Evolutionary conservation across 768 basidiomycete species (phyloP).

Genomic region (Agrocybe praecox): DNA sequence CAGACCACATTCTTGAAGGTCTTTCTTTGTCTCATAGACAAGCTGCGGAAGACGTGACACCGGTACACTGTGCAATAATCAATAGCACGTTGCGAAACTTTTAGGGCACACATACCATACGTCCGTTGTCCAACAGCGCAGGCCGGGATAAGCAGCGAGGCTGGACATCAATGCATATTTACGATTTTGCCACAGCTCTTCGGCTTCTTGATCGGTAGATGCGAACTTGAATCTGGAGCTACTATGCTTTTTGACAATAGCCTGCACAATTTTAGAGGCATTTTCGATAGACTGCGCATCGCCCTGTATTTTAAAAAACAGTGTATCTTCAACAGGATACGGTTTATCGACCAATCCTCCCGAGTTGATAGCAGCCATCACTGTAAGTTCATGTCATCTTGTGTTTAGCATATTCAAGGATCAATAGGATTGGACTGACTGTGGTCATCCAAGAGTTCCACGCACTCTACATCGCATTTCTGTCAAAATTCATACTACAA

Average conservation of each 20-base stretch:
- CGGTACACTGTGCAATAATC: slow-evolving; percentile 50
- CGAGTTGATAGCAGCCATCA: slow-evolving; percentile 78
- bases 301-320: slow-evolving; percentile 94
- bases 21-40: slow-evolving; percentile 78
- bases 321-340: slow-evolving; percentile 73
- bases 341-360: slow-evolving; percentile 61
- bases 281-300: slow-evolving; percentile 58
- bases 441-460: slow-evolving; percentile 82
- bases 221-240: slow-evolving; percentile 75
- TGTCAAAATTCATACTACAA: not conserved
- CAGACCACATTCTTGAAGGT: slow-evolving; percentile 59
- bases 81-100: no score
- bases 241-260: slow-evolving; percentile 68
- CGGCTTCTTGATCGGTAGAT: slow-evolving; percentile 71
- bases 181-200: slow-evolving; percentile 80
- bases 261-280: slow-evolving; percentile 58
- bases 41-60: slow-evolving; percentile 70
- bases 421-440: slow-evolving; percentile 40
- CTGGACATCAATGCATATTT: slow-evolving; percentile 83
- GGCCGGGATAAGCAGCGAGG: slow-evolving; percentile 62
- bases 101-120: slow-evolving; percentile 67
- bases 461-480: slow-evolving; percentile 61
- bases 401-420: not conserved
- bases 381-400: slow-evolving; percentile 28
- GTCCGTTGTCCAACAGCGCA: slow-evolving; percentile 83